These are phyloP conservation scores for Buddleja alternifolia DNA, from an alignment of 257 asterid species.

Conservation along the genomic window DNA sequence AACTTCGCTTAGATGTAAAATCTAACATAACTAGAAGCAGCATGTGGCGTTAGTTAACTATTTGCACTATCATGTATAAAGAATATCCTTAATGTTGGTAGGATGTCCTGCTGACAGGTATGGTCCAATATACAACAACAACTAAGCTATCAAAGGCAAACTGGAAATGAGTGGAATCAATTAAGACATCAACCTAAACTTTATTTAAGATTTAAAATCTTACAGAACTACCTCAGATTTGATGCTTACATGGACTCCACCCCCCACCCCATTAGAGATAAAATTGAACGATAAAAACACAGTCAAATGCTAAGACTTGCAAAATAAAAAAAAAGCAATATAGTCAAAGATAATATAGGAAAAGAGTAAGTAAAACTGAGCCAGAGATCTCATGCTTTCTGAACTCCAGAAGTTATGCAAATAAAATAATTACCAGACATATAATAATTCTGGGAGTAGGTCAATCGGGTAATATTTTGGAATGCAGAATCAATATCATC, in stretches of 20 bases:
- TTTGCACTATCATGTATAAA: constrained; percentile 1
- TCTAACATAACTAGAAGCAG: constrained; percentile 14
- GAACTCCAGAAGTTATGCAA: background rate
- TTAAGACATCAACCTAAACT: too few species aligned
- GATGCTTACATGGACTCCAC: too few species aligned
- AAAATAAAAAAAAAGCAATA: background rate
- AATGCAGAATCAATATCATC: constrained; percentile 92
- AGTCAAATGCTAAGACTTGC: background rate
- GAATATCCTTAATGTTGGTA: background rate
- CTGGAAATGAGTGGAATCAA: too few species aligned
- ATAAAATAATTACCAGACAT: constrained; percentile 64
- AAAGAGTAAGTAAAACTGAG: background rate
- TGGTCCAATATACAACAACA: too few species aligned
- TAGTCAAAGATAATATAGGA: background rate
- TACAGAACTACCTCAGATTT: too few species aligned
- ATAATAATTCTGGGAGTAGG: constrained; percentile 89
- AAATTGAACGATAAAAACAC: background rate
- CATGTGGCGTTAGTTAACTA: constrained; percentile 21
- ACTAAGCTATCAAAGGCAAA: too few species aligned
- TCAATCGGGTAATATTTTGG: constrained; percentile 82
- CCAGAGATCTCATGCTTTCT: constrained; percentile 13
- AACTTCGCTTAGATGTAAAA: constrained; percentile 17
- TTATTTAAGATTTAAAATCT: too few species aligned
- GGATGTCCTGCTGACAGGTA: too few species aligned
- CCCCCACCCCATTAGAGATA: background rate